Base-by-base conservation (phyloP, 331 rosid genomes). In the Malus hybrid region DNA sequence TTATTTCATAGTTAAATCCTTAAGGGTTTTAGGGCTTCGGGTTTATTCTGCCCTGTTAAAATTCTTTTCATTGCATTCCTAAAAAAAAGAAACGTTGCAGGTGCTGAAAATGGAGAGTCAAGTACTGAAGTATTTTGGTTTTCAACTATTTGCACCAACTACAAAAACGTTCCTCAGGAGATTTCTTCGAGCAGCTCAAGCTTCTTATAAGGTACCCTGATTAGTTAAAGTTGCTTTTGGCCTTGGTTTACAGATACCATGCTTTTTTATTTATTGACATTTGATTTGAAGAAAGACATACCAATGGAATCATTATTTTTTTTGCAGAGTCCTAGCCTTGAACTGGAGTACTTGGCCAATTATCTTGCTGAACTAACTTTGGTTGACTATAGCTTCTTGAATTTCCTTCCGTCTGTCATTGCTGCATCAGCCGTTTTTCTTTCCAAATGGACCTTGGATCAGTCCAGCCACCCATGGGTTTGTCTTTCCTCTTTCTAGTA, bases 381-480 rank as follows among this genome's bases (percentile, higher is more conserved):
- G 19, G 80, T 95, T 77, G 91, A 89, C 82, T 86, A 82, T 50
- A 63, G 90, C 77, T 90, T 95, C 87, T 85, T 90, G 87, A 87
- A 74, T 67, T 85, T 85, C 84, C 88, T 85, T 60, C 97, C 99
- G 26, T 95, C 99, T 3, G 73, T 87, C 72, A 77, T 88, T 50
- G 99, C 99, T 76, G 97, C 99, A 73, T 95, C 99, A 9, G 93
- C 96, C 55, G 88, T 92, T 7, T 95, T 95, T 79, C 97, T 95
- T 32, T 92, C 99, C 4, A 83, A 79, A 85, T 95, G 97, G 99
- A 92, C 97, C 18, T 78, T 95, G 53, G 93, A 95, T 75, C 97
- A 86, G 77, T 87, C 91, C 61, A 86, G 68, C 58, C 90, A 92
- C 56, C 99, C 99, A 61, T 95, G 99, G 99, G 99, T 95, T 82